Evolutionary conservation across 768 basidiomycete genomes (phyloP).

Genomic region (Pulveroboletus frians): DNA sequence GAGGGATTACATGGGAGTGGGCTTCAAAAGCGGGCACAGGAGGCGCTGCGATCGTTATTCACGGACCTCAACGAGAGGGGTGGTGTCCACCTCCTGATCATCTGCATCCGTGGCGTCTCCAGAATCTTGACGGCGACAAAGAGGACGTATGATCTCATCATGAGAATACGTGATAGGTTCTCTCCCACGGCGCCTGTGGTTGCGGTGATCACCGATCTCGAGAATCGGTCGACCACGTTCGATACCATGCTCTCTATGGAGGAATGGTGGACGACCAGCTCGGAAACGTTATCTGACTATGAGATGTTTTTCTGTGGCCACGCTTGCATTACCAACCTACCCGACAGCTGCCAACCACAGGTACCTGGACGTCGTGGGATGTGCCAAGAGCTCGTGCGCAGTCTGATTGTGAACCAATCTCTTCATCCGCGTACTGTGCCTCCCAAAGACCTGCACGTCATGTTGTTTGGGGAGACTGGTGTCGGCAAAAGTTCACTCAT

Average conservation of each 20-base stretch:
- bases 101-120: constrained; percentile 24
- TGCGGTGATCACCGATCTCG: constrained; percentile 30
- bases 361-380: constrained; percentile 16
- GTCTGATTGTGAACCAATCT: constrained; percentile 13
- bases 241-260: constrained; percentile 25
- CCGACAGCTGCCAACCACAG: constrained; percentile 19
- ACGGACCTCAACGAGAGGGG: constrained; percentile 18
- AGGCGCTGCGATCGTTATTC: constrained; percentile 19
- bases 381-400: constrained; percentile 17
- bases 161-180: constrained; percentile 12
- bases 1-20: constrained; percentile 19
- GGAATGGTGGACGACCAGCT: constrained; percentile 36
- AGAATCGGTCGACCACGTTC: constrained; percentile 16
- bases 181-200: constrained; percentile 20
- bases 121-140: constrained; percentile 13
- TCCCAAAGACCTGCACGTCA: constrained; percentile 27
- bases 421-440: constrained; percentile 14
- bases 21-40: constrained; percentile 15
- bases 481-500: constrained; percentile 25
- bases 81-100: constrained; percentile 23
- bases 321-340: constrained; percentile 36
- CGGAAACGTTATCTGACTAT: constrained; percentile 21
- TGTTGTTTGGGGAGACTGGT: constrained; percentile 38
- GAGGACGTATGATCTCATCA: constrained; percentile 17
- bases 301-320: constrained; percentile 32